Conservation (phyloP, 495 filamentous ascomycete genomes). For the Penicillium ochrochloron region DNA sequence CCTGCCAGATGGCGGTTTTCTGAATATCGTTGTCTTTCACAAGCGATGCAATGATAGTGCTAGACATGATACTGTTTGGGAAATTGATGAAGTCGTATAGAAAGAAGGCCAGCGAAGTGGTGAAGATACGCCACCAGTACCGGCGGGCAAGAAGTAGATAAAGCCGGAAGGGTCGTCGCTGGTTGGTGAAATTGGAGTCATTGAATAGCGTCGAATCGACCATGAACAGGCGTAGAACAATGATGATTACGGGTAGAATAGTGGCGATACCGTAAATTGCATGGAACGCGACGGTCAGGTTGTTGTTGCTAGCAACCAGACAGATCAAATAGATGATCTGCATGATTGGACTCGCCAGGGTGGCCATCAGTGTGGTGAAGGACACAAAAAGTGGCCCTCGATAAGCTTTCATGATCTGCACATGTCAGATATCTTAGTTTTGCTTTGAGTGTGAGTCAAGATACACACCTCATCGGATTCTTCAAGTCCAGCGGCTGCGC, state of each 20-base stretch:
- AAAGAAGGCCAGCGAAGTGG: constrained; percentile 41
- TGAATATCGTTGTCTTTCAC: constrained; percentile 38
- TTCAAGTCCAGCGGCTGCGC: constrained; percentile 40
- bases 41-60: constrained; percentile 44
- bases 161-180: constrained; percentile 25
- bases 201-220: constrained; percentile 40
- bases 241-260: constrained; percentile 36
- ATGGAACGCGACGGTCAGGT: constrained; percentile 39
- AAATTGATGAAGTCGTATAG: constrained; percentile 47
- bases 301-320: constrained; percentile 39
- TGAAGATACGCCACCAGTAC: constrained; percentile 37
- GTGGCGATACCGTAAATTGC: constrained; percentile 41
- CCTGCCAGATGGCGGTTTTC: constrained; percentile 43
- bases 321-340: constrained; percentile 43
- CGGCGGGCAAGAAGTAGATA: constrained; percentile 34
- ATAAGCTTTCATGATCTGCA: constrained; percentile 31
- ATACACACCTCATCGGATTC: constrained; percentile 37
- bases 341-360: constrained; percentile 36
- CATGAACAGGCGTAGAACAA: constrained; percentile 40
- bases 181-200: constrained; percentile 34
- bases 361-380: constrained; percentile 45
- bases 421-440: neutral
- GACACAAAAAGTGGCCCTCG: constrained; percentile 42
- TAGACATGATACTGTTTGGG: constrained; percentile 45
- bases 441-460: neutral